Conservation (phyloP, 306 rosid species). For the Cotoneaster glaucophyllus region DNA sequence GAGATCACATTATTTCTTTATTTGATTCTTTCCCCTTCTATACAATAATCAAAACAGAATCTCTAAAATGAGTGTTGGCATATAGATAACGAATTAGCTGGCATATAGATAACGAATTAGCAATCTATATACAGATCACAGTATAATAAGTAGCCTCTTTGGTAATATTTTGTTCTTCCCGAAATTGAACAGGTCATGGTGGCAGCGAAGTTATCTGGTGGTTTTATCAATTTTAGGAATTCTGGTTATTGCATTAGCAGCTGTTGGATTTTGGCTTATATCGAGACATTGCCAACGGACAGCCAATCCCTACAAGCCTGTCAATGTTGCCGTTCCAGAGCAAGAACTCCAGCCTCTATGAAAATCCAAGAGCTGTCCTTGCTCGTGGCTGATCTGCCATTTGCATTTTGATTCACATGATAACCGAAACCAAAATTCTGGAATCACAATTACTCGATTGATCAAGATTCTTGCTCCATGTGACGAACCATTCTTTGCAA, state of each 20-base stretch:
- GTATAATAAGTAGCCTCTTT: conserved; percentile 1
- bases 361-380: conserved; percentile 22
- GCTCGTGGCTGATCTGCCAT: conserved; percentile 15
- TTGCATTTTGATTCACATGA: conserved; percentile 14
- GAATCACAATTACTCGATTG: not conserved
- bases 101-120: not conserved
- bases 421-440: not conserved
- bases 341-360: conserved; percentile 89
- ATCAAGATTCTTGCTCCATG: conserved; percentile 28
- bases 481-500: conserved; percentile 23
- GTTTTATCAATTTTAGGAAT: conserved; percentile 39
- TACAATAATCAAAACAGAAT: not conserved
- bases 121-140: not conserved
- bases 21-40: not conserved
- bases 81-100: not conserved
- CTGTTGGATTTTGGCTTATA: conserved; percentile 53
- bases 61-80: not conserved
- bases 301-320: conserved; percentile 60
- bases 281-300: conserved; percentile 50
- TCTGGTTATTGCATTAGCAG: conserved; percentile 39
- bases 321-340: conserved; percentile 53
- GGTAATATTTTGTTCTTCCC: conserved; percentile 7
- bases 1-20: conserved; percentile 1
- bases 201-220: conserved; percentile 44
- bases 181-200: conserved; percentile 56